Evolutionary conservation across 1,139 yeast genomes (phyloP), one percentile per base, ranked within the genome.

Genomic region (Pichia inconspicua): DNA sequence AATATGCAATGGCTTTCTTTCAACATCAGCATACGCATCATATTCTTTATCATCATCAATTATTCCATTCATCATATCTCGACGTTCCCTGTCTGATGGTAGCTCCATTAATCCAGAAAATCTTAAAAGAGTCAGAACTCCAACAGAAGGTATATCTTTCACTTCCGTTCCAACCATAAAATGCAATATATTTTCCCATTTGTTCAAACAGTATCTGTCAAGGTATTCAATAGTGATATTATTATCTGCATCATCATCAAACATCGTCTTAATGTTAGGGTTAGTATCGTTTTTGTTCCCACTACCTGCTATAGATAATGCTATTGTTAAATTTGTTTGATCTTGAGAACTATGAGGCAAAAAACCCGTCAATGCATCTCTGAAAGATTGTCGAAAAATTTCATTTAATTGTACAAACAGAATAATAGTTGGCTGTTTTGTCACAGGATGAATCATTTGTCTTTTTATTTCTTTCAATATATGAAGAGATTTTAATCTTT

Each of bases 111-210:
- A 70, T 2, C 90, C 92, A 50, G 96, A 85, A 68, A 82, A 88
- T 54, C 76, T 74, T 43, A 84, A 66, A 25, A 84, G 66, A 35
- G 80, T 75, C 41, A 84, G 66, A 1, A 84, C 92, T 22, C 86
- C 84, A 27, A 74, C 72, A 35, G 87, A 80, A 6, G 96, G 95
- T 2, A 76, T 70, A 11, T 72, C 70, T 22, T 80, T 70, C 43
- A 81, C 69, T 49, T 84, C 84, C 0, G 96, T 87, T 3, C 97
- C 97, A 42, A 92, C 98, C 97, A 92, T 92, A 67, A 84, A 92
- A 71, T 94, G 98, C 58, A 94, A 72, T 57, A 94, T 92, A 6
- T 88, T 80, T 64, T 94, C 98, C 98, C 98, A 92, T 61, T 85
- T 87, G 43, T 75, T 77, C 9, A 88, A 77, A 11, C 97, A 95